These are phyloP conservation scores for Geranium rotundifolium DNA, from an alignment of 345 rosid genomes.

Conservation along the genomic window DNA sequence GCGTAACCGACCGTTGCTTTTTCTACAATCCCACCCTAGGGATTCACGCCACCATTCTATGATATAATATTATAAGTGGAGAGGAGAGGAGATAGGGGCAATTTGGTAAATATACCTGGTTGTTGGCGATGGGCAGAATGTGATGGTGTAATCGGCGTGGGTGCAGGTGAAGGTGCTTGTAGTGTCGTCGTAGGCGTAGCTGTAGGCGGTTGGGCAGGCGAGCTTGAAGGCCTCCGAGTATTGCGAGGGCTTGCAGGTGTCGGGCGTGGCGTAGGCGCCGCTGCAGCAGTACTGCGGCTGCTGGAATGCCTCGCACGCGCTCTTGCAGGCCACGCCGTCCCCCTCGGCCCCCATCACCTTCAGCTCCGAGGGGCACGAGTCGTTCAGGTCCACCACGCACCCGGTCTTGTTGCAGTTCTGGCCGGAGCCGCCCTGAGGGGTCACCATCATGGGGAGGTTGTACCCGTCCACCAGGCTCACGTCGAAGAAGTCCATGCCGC, in stretches of 20 bases:
- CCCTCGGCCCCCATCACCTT: constrained; percentile 39
- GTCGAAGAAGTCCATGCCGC: constrained; percentile 26
- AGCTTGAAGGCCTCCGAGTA: constrained; percentile 68
- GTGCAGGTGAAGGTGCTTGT: constrained; percentile 93
- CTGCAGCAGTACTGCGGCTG: constrained; percentile 77
- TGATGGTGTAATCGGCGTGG: constrained; percentile 55
- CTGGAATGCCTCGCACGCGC: constrained; percentile 82
- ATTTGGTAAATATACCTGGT: constrained; percentile 41
- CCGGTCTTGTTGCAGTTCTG: constrained; percentile 63
- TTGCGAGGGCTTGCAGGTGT: constrained; percentile 63
- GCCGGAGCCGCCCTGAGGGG: constrained; percentile 52
- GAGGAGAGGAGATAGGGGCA: constrained; percentile 1
- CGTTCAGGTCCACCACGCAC: constrained; percentile 65
- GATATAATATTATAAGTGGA: constrained; percentile 2
- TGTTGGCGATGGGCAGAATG: constrained; percentile 78
- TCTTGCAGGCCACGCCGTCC: constrained; percentile 56
- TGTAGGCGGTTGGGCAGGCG: constrained; percentile 85
- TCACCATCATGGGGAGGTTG: constrained; percentile 24
- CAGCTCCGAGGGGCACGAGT: constrained; percentile 67
- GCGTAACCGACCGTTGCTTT: neutral
- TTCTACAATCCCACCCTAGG: no score
- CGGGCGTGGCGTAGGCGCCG: constrained; percentile 60
- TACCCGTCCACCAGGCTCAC: constrained; percentile 33
- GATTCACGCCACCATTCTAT: no score
- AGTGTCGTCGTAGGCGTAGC: constrained; percentile 94